Evolutionary conservation across 805 yeast species (phyloP).

Genomic region (Starmerella stigmatis): DNA sequence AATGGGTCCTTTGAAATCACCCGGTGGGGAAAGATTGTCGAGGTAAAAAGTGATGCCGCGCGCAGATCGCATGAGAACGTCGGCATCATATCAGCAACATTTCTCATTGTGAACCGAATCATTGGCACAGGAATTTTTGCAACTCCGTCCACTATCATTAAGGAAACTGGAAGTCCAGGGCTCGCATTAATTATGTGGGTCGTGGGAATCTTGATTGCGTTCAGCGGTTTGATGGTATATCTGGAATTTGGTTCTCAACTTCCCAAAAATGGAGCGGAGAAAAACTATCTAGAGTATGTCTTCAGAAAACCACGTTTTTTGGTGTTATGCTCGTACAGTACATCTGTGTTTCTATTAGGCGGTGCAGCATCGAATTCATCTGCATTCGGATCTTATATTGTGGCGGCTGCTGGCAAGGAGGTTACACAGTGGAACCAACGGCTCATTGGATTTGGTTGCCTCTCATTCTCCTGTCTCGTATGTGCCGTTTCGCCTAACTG

Average conservation of each 20-base stretch:
- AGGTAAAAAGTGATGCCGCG: no score
- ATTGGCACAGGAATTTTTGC: constrained; percentile 71
- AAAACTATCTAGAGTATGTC: constrained; percentile 64
- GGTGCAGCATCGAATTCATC: constrained; percentile 81
- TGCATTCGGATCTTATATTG: constrained; percentile 66
- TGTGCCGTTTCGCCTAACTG: constrained; percentile 51
- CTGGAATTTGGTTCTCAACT: constrained; percentile 62
- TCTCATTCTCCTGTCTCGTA: constrained; percentile 56
- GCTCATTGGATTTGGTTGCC: constrained; percentile 64
- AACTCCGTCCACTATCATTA: constrained; percentile 50
- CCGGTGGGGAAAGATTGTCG: no score
- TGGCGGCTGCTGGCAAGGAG: constrained; percentile 35
- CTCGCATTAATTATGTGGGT: constrained; percentile 62
- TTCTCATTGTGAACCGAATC: constrained; percentile 56
- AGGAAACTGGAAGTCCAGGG: constrained; percentile 58
- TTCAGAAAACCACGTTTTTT: constrained; percentile 59
- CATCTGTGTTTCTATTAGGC: constrained; percentile 63
- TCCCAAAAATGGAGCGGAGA: constrained; percentile 79
- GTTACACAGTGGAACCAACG: constrained; percentile 58
- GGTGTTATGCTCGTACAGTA: constrained; percentile 53
- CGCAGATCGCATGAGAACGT: constrained; percentile 20
- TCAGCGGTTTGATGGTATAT: constrained; percentile 54
- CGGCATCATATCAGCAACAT: constrained; percentile 50
- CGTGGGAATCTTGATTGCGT: constrained; percentile 60
- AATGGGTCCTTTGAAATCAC: no score